Evolutionary conservation across 306 rosid species (phyloP).

Genomic region (Neltuma alba): DNA sequence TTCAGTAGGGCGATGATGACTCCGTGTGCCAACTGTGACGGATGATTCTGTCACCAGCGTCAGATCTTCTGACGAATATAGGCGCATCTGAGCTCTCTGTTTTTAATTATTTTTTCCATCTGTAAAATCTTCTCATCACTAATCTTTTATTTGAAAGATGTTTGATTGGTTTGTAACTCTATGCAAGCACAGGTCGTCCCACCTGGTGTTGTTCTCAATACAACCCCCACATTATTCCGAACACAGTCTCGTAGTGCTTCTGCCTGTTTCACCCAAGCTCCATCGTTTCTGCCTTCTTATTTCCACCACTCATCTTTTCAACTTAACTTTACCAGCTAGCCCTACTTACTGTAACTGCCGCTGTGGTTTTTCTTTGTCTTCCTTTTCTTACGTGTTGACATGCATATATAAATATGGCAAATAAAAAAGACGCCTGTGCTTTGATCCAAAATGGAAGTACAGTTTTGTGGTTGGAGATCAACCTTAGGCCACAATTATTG

Average conservation of each 20-base stretch:
- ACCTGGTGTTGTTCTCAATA: neutral
- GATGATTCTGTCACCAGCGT: constrained; percentile 32
- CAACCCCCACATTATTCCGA: neutral
- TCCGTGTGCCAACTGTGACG: neutral
- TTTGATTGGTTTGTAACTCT: neutral
- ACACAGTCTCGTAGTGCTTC: neutral
- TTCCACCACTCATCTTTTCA: too few species aligned
- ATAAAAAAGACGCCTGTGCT: neutral
- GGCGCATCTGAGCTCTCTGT: constrained; percentile 32
- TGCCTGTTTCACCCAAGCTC: neutral
- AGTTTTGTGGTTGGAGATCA: neutral
- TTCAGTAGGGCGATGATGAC: neutral
- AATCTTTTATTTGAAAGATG: neutral
- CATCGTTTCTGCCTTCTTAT: neutral
- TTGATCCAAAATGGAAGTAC: constrained; percentile 14
- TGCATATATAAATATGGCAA: too few species aligned
- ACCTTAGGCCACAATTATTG: neutral
- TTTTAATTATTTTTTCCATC: neutral
- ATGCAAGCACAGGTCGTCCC: neutral
- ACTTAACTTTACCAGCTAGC: neutral
- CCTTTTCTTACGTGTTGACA: neutral
- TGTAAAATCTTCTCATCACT: neutral
- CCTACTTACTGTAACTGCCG: neutral
- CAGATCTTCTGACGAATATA: neutral
- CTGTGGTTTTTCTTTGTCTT: neutral